These are phyloP conservation scores for Actinomortierella ambigua DNA, from an alignment of 371 early-diverging fungal genomes.

Conservation along the genomic window DNA sequence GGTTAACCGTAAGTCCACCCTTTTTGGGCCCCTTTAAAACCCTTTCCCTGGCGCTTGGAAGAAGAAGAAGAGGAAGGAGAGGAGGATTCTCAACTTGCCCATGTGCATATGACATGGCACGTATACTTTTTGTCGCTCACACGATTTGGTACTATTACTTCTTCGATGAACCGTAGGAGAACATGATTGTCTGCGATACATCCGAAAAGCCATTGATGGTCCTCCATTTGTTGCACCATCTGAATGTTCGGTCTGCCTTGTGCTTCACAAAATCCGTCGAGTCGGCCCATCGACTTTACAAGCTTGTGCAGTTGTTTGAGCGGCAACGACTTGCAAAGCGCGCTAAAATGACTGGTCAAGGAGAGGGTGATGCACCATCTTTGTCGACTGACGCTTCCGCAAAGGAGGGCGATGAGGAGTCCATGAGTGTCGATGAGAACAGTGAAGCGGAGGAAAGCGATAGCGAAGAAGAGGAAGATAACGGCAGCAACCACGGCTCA, in stretches of 20 bases:
- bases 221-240: constrained; percentile 74
- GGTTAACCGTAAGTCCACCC: constrained; percentile 50
- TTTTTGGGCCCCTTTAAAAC: background rate
- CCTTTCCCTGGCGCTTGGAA: too few relatives aligned
- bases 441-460: constrained; percentile 22
- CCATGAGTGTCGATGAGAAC: constrained; percentile 2
- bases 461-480: constrained; percentile 9
- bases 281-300: constrained; percentile 77
- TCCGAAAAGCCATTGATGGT: constrained; percentile 79
- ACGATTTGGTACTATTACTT: background rate
- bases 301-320: constrained; percentile 68
- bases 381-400: too few relatives aligned
- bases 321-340: constrained; percentile 6
- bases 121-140: background rate
- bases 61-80: too few relatives aligned
- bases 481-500: constrained; percentile 18
- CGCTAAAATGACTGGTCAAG: too few relatives aligned
- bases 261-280: constrained; percentile 92
- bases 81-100: too few relatives aligned
- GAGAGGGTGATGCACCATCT: too few relatives aligned
- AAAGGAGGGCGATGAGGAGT: constrained; percentile 31
- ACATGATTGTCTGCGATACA: constrained; percentile 63
- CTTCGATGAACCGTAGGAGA: constrained; percentile 52
- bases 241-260: constrained; percentile 69
- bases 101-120: too few relatives aligned